These are phyloP conservation scores for Blastobotrys illinoisensis DNA, from an alignment of 1,139 yeast genomes.

Conservation along the genomic window DNA sequence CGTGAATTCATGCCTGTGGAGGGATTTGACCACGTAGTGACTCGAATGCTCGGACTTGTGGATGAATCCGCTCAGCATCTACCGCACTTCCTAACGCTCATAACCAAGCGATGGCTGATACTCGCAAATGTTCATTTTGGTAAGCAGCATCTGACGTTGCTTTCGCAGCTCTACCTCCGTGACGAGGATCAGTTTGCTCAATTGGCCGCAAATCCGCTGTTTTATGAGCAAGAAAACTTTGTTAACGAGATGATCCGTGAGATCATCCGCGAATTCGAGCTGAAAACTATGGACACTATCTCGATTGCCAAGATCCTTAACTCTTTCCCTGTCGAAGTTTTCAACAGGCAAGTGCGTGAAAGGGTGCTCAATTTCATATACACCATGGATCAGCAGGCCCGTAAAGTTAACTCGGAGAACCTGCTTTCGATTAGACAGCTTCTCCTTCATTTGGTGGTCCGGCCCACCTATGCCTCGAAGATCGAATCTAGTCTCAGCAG, in stretches of 20 bases:
- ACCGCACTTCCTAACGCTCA: conserved; percentile 12
- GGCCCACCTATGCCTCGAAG: conserved; percentile 11
- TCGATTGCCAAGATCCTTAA: conserved; percentile 4
- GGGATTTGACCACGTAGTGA: conserved; percentile 15
- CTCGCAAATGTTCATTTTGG: conserved; percentile 18
- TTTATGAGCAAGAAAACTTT: conserved; percentile 21
- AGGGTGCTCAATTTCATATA: conserved; percentile 3
- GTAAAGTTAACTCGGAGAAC: not conserved
- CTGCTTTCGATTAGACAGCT: not conserved
- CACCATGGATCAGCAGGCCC: not conserved
- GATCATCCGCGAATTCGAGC: conserved; percentile 8
- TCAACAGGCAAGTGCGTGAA: conserved; percentile 10
- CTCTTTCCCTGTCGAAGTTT: conserved; percentile 17
- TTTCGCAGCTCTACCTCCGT: conserved; percentile 16
- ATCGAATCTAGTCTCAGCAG: not conserved
- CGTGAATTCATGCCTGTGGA: conserved; percentile 19
- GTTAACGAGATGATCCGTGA: conserved; percentile 15
- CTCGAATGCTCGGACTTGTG: conserved; percentile 15
- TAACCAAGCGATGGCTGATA: conserved; percentile 26
- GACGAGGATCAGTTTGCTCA: conserved; percentile 12
- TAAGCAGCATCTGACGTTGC: conserved; percentile 13
- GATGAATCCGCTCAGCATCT: conserved; percentile 11
- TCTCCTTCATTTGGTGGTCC: conserved; percentile 4
- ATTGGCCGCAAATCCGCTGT: conserved; percentile 17
- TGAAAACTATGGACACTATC: conserved; percentile 1